These are phyloP conservation scores for Russula virescens DNA, from an alignment of 768 basidiomycete species.

Conservation along the genomic window DNA sequence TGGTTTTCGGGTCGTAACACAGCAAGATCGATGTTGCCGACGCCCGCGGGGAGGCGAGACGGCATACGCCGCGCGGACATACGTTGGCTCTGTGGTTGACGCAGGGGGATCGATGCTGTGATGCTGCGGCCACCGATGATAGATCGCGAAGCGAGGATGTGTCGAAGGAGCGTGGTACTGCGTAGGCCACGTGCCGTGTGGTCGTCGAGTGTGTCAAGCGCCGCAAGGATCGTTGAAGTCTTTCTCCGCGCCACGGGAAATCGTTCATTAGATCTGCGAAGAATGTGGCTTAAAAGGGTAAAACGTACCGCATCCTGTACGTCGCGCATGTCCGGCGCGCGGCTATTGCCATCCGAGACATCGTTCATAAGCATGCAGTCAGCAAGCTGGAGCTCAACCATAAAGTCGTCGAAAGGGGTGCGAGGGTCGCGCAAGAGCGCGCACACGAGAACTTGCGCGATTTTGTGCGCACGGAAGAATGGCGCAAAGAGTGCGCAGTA, in stretches of 20 bases:
- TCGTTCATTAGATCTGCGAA: background rate
- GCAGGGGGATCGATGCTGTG: background rate
- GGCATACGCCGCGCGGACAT: background rate
- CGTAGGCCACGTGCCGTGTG: background rate
- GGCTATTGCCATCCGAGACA: background rate
- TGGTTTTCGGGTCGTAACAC: constrained; percentile 52
- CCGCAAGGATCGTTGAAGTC: constrained; percentile 9
- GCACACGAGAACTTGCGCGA: constrained; percentile 14
- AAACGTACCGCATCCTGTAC: constrained; percentile 15
- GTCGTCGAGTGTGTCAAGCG: constrained; percentile 15
- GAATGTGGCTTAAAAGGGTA: background rate
- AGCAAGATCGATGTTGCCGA: constrained; percentile 47
- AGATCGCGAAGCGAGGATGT: background rate
- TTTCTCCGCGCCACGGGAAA: background rate
- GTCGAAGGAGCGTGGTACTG: constrained; percentile 7
- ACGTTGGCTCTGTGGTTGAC: background rate
- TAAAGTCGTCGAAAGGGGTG: background rate
- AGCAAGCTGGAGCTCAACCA: constrained; percentile 8
- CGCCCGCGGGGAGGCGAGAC: constrained; percentile 12
- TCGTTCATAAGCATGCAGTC: background rate
- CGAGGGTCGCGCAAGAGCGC: constrained; percentile 1
- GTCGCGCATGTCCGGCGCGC: background rate
- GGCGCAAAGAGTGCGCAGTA: constrained; percentile 6
- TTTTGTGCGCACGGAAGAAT: constrained; percentile 15
- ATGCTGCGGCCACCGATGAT: background rate